Conservation (phyloP, 441 rosid genomes). For the Gossypium gossypioides region DNA sequence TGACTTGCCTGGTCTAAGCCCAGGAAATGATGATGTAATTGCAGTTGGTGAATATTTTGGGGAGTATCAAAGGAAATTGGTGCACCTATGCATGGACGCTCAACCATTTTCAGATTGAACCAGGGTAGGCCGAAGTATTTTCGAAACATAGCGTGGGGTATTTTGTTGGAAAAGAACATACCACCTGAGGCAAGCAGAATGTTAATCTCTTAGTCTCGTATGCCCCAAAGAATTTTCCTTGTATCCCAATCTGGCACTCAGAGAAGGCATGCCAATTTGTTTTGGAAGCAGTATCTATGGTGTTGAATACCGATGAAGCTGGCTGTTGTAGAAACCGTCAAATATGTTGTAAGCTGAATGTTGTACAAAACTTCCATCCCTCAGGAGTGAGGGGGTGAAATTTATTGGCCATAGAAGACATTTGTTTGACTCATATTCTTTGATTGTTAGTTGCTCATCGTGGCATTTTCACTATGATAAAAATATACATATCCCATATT, state of each 20-base stretch:
- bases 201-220: too few species aligned
- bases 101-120: constrained; percentile 57
- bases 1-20: constrained; percentile 54
- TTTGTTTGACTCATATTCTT: background rate
- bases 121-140: background rate
- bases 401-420: background rate
- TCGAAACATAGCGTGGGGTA: background rate
- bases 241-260: background rate
- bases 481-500: background rate
- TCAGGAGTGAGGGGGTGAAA: background rate
- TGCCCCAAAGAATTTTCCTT: background rate
- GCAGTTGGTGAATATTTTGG: constrained; percentile 80
- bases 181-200: background rate
- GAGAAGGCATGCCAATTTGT: background rate
- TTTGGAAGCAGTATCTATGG: background rate
- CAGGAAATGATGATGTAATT: constrained; percentile 62
- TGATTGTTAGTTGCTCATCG: background rate
- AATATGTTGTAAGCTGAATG: background rate
- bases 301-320: background rate
- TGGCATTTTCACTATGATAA: background rate
- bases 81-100: constrained; percentile 88
- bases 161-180: background rate
- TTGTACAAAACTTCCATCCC: background rate
- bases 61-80: constrained; percentile 81
- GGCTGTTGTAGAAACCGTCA: background rate